phyloP scores from a whole-genome alignment of 176 grass and related monocot genomes.

The Lolium multiflorum region DNA sequence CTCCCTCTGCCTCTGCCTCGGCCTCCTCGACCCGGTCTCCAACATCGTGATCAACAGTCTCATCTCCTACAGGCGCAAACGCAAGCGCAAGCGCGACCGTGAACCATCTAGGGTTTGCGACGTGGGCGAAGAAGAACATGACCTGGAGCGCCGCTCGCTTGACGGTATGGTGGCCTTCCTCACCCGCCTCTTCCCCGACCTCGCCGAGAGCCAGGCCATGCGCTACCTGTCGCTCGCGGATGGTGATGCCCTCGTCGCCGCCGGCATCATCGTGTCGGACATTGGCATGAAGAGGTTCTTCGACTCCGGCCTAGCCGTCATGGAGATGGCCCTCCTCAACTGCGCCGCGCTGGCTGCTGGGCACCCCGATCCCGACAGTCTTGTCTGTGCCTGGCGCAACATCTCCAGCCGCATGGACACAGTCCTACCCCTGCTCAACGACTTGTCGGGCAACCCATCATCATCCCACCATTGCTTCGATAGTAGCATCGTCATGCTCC shows the following conservation, averaged over 20 bases:
- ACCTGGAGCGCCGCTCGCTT: background rate
- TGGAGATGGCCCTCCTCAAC: background rate
- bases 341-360: background rate
- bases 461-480: background rate
- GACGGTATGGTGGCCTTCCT: conserved; percentile 24
- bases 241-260: conserved; percentile 12
- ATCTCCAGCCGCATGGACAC: background rate
- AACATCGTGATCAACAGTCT: background rate
- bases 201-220: background rate
- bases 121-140: background rate
- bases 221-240: conserved; percentile 8
- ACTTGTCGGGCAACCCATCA: background rate
- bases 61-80: background rate
- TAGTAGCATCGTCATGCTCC: background rate
- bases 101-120: background rate
- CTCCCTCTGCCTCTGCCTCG: background rate
- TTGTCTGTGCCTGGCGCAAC: background rate
- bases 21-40: background rate
- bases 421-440: background rate
- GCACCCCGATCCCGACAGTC: background rate
- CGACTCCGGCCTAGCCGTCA: background rate
- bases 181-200: conserved; percentile 31
- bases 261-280: background rate
- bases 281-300: background rate
- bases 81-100: background rate